Conservation (phyloP, 1,139 yeast genomes). For the Saccharomyces pastorianus region DNA sequence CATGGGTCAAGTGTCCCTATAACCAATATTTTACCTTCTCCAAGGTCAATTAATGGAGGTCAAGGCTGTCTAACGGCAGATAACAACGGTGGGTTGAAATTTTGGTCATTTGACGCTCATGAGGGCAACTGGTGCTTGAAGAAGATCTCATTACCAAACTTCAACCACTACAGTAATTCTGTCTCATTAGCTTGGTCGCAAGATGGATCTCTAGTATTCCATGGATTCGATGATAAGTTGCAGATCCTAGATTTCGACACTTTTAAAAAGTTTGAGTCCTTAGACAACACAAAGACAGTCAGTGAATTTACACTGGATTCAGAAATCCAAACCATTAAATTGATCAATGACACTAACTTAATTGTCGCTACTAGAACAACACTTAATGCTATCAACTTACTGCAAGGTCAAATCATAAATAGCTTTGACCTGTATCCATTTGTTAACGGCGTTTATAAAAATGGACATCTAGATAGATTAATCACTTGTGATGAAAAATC, state of each 20-base stretch:
- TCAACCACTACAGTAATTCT: slow-evolving; percentile 33
- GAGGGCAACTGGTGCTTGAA: slow-evolving; percentile 33
- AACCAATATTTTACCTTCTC: slow-evolving; percentile 50
- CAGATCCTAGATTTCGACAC: slow-evolving; percentile 50
- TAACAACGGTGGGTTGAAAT: slow-evolving; percentile 70
- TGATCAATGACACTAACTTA: slow-evolving; percentile 45
- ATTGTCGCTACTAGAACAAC: slow-evolving; percentile 62
- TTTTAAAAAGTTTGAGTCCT: slow-evolving; percentile 42
- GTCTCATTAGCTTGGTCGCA: slow-evolving; percentile 62
- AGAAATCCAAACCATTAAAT: slow-evolving; percentile 47
- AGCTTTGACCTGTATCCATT: slow-evolving; percentile 30
- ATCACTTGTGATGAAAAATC: slow-evolving; percentile 29
- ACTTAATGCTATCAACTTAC: slow-evolving; percentile 55
- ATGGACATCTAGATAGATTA: slow-evolving; percentile 31
- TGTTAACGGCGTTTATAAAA: slow-evolving; percentile 32
- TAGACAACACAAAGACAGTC: slow-evolving; percentile 23
- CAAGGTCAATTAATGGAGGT: slow-evolving; percentile 36
- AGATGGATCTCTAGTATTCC: slow-evolving; percentile 66
- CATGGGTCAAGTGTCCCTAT: slow-evolving; percentile 64
- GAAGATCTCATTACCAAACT: slow-evolving; percentile 28
- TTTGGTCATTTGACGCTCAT: slow-evolving; percentile 57
- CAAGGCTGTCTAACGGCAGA: slow-evolving; percentile 69
- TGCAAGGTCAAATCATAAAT: slow-evolving; percentile 38
- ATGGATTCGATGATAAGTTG: slow-evolving; percentile 62
- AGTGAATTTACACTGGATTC: slow-evolving; percentile 52